Conservation (phyloP, 257 asterid genomes). For the Primulina tabacum region DNA sequence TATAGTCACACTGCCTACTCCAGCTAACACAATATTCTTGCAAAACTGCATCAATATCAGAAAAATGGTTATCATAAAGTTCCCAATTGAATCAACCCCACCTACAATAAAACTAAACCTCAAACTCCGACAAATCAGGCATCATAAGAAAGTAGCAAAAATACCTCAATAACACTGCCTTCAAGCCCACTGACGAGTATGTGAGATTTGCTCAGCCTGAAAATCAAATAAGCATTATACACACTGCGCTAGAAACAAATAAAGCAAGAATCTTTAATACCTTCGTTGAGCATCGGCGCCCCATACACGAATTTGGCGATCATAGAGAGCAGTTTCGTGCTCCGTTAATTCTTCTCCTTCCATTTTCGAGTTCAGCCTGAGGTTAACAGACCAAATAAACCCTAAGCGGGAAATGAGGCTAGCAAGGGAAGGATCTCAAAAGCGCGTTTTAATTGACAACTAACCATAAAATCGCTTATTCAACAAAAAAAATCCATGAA, state of each 20-base stretch:
- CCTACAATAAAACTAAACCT: neutral
- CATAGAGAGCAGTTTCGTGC: slow-evolving; percentile 98
- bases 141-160: neutral
- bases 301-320: slow-evolving; percentile 99
- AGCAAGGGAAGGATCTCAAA: neutral
- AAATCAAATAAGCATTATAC: neutral
- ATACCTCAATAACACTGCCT: slow-evolving; percentile 86
- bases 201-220: slow-evolving; percentile 87
- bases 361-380: slow-evolving; percentile 40
- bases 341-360: slow-evolving; percentile 85
- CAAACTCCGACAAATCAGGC: neutral
- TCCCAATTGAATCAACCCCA: neutral
- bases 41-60: slow-evolving; percentile 59
- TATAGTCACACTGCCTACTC: slow-evolving; percentile 90
- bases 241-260: neutral
- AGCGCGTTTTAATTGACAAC: neutral
- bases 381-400: slow-evolving; percentile 20
- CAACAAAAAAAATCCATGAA: too few species aligned
- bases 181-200: slow-evolving; percentile 79
- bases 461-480: too few species aligned
- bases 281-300: slow-evolving; percentile 98
- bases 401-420: slow-evolving; percentile 28
- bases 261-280: slow-evolving; percentile 27
- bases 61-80: neutral
- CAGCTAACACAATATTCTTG: slow-evolving; percentile 95